Evolutionary conservation across 441 rosid genomes (phyloP), one percentile per base, ranked within the genome.

Genomic region (Rhodomyrtus psidioides): DNA sequence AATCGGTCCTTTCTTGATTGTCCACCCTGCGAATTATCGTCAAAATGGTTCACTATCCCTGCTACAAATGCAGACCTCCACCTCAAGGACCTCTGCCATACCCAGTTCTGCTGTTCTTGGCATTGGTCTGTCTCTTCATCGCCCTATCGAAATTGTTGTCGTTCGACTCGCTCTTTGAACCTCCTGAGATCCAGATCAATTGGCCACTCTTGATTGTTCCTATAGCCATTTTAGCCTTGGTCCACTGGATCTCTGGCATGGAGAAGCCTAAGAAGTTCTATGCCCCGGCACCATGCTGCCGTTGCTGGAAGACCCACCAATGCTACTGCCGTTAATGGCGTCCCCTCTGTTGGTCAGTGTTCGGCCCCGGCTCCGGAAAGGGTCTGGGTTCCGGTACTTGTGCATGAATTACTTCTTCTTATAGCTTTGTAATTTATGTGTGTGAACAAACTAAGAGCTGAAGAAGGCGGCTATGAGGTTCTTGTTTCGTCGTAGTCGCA

Each of bases 161-260:
- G 21, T 14, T 65, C 7, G 82, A 84, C 46, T 17, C 86, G 27
- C 82, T 55, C 39, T 57, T 85, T 14, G 76, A 79, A 19, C 6
- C 10, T 57, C 87, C 87, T 12, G 87, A 79, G 57, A 21, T 85
- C 44, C 51, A 15, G 49, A 85, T 85, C 27, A 86, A 86, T 24
- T 86, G 87, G 87, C 82, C 81, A 5, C 84, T 86, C 58, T n/a
- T 86, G 81, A 10, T 56, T 6, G 42, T 86, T 82, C 87, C 87
- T 0, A 9, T 86, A 19, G 44, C 51, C 49, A 81, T 86, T 53
- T 53, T 86, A 34, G 87, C 65, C 55, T 28, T 39, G 21, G 84
- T 86, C 53, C 82, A 53, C 27, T 60, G 7, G 81, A 28, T 86
- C 27, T 59, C 84, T 42, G 16, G 59, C 62, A n/a, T 3, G 76